These are phyloP conservation scores for Petunia secreta DNA, from an alignment of 257 asterid genomes.

Conservation along the genomic window DNA sequence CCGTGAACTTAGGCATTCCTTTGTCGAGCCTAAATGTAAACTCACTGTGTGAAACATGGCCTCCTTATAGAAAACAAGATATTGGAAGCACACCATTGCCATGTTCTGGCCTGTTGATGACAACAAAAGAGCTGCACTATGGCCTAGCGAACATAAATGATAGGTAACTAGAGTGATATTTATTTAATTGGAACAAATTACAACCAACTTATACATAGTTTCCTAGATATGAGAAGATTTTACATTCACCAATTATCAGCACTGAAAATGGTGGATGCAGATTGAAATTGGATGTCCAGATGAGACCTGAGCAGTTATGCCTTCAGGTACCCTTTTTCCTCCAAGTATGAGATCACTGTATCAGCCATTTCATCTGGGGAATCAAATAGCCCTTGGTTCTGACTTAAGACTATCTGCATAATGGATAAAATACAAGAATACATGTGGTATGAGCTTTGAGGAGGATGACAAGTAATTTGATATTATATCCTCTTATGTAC, in stretches of 20 bases:
- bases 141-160: not conserved
- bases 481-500: not conserved
- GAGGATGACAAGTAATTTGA: constrained; percentile 17
- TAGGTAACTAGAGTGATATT: not conserved
- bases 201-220: not conserved
- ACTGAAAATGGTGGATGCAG: not conserved
- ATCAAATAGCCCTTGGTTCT: constrained; percentile 57
- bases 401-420: constrained; percentile 75
- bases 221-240: not conserved
- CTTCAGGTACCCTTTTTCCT: constrained; percentile 67
- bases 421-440: constrained; percentile 21
- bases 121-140: not conserved
- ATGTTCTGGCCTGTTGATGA: not conserved
- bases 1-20: constrained; percentile 1
- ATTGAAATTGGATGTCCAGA: constrained; percentile 5
- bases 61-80: not conserved
- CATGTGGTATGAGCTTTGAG: not conserved
- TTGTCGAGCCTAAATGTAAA: not conserved
- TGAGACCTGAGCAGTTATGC: constrained; percentile 41
- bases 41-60: constrained; percentile 6
- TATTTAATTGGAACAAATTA: constrained; percentile 1
- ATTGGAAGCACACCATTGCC: not conserved
- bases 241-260: not conserved
- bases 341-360: constrained; percentile 67
- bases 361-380: constrained; percentile 77